Base-by-base conservation (phyloP, 2,329 filamentous ascomycete genomes). In the Colletotrichum orbiculare region DNA sequence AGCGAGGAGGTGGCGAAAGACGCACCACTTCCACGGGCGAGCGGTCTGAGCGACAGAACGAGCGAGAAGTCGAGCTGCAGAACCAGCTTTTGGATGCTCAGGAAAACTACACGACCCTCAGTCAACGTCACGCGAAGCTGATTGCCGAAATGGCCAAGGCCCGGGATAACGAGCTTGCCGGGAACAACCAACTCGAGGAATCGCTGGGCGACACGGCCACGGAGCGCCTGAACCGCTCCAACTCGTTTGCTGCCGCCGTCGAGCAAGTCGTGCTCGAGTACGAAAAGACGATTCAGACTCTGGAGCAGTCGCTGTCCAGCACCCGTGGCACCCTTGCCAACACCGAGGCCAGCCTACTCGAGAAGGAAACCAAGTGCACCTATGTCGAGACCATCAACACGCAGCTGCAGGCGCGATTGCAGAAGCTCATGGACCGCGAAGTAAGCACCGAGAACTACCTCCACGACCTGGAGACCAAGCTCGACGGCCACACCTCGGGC, bases 221-320 rank as follows among this genome's bases (percentile, higher is more conserved):
- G 33, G 94, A 97, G 75, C 87, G 96, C 57, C 81, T 98, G 69
- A 96, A 97, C 75, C 90, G 96, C 45, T 99, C 96, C 15, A 97
- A 96, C 75, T 96, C 93, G 0, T 98, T 99, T 74, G 94, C 95
- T 2, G 91, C 97, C 75, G 95, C 95, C 35, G 95, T 99, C 17
- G 96, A 99, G 73, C 92, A 97, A 73, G 93, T 99, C 25, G 93
- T 99, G 3, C 82, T 98, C 53, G 96, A 99, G 78, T 99, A 99
- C 75, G 96, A 99, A 77, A 98, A 97, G 84, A 99, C 96, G 0
- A 99, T 99, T 54, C 94, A 98, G 76, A 91, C 88, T 57, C 85
- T 99, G 13, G 96, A 99, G 77, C 89, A 94, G 54, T 97, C 94
- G 2, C 86, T 99, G 12, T 94, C 94, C 0, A 96, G 89, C 73